Evolutionary conservation across 2,329 filamentous ascomycete species (phyloP).

Genomic region (Ceratocystis alfenasii): DNA sequence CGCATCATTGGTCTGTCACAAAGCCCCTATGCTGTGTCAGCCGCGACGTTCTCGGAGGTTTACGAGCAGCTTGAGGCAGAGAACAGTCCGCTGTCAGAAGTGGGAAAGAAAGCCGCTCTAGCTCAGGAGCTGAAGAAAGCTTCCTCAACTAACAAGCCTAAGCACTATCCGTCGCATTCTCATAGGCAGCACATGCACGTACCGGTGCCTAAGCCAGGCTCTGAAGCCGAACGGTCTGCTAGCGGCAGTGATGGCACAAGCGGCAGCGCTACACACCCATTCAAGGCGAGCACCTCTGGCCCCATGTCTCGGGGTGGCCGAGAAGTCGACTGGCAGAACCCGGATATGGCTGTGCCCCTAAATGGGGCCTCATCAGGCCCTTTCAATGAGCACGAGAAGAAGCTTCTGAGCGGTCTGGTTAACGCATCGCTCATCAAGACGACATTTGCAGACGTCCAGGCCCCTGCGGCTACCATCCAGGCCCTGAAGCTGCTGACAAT

Average conservation of each 20-base stretch:
- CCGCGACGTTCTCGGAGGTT: conserved; percentile 13
- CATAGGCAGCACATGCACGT: conserved; percentile 17
- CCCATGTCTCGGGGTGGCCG: conserved; percentile 19
- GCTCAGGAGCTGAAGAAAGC: conserved; percentile 7
- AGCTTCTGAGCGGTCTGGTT: conserved; percentile 68
- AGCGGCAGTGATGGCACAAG: not conserved
- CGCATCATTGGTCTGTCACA: conserved; percentile 15
- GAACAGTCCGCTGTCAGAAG: conserved; percentile 16
- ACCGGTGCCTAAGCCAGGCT: conserved; percentile 11
- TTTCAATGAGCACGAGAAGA: conserved; percentile 68
- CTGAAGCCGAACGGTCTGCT: not conserved
- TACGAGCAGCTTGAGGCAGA: conserved; percentile 15
- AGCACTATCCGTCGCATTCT: conserved; percentile 8
- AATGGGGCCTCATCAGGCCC: not conserved
- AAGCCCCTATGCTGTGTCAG: conserved; percentile 18
- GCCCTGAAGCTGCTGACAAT: conserved; percentile 81
- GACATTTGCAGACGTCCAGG: conserved; percentile 79
- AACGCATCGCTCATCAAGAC: conserved; percentile 71
- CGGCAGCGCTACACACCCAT: not conserved
- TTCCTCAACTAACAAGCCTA: conserved; percentile 3
- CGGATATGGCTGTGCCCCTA: conserved; percentile 12
- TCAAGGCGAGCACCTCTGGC: not conserved
- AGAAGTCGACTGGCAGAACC: not conserved
- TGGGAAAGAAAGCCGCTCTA: conserved; percentile 17
- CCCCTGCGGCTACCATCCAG: conserved; percentile 68